phyloP scores from a whole-genome alignment of 345 rosid genomes.

The Schrenkiella parvula region DNA sequence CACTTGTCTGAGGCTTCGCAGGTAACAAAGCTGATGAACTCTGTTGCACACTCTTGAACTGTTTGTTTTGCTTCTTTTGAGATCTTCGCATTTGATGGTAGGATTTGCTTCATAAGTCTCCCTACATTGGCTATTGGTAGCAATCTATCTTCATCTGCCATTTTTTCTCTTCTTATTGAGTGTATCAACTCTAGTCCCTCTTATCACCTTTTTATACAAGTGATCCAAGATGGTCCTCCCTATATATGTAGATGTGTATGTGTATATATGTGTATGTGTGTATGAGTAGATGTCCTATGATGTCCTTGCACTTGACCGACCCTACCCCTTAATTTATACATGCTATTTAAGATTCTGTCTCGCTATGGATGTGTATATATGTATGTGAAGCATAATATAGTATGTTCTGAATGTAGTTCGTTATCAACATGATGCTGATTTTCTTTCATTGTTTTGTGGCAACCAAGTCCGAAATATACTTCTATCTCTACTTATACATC shows the following conservation, averaged over 20 bases:
- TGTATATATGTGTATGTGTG: constrained; percentile 1
- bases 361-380: constrained; percentile 19
- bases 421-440: constrained; percentile 1
- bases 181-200: constrained; percentile 10
- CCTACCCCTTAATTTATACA: constrained; percentile 21
- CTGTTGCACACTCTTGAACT: constrained; percentile 80
- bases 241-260: constrained; percentile 23
- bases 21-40: constrained; percentile 79
- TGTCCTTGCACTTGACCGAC: constrained; percentile 21
- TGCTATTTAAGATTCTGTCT: constrained; percentile 15
- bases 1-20: constrained; percentile 86
- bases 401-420: constrained; percentile 1
- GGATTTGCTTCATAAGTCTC: constrained; percentile 65
- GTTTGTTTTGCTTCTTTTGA: constrained; percentile 82
- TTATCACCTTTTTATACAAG: constrained; percentile 33
- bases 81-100: constrained; percentile 75
- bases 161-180: constrained; percentile 10
- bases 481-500: not conserved
- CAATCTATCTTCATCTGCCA: constrained; percentile 60
- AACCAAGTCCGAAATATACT: not conserved
- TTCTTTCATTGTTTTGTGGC: not conserved
- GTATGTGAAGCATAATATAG: not conserved
- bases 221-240: constrained; percentile 7
- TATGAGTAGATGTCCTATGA: constrained; percentile 1
- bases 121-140: constrained; percentile 83